Percentiles rank a stretch among this genome's conserved stretches.
Evolutionary conservation across 176 grass and related monocot species (phyloP).

Genomic region (Musa itinerans): DNA sequence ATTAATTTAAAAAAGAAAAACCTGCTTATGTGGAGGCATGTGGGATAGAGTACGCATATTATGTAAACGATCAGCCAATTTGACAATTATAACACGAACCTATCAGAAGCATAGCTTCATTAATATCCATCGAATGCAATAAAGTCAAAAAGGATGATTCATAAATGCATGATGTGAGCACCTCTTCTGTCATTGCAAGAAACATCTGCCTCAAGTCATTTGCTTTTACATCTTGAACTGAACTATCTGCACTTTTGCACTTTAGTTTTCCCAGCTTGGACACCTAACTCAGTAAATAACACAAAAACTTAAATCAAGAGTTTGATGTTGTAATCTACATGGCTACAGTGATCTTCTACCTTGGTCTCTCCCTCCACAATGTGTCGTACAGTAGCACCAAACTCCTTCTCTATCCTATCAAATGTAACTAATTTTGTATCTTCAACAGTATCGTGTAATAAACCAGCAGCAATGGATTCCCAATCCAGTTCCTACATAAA

Average conservation of each 20-base stretch:
- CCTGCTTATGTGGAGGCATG: conserved; percentile 97
- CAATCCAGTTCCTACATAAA: conserved; percentile 90
- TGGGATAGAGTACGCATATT: conserved; percentile 98
- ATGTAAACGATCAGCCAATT: conserved; percentile 93
- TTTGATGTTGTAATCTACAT: conserved; percentile 10
- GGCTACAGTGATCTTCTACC: conserved; percentile 30
- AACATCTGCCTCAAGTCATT: conserved; percentile 98
- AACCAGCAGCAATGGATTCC: conserved; percentile 93
- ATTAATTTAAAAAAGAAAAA: conserved; percentile 22
- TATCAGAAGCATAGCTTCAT: conserved; percentile 26
- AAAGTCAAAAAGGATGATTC: conserved; percentile 1
- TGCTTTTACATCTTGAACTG: conserved; percentile 94
- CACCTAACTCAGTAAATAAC: conserved; percentile 37
- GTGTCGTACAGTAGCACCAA: conserved; percentile 65
- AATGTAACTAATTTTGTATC: conserved; percentile 93
- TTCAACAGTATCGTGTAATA: conserved; percentile 99
- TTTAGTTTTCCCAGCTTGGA: conserved; percentile 98
- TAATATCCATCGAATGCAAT: conserved; percentile 4
- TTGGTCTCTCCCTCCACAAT: conserved; percentile 99
- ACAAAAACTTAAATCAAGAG: conserved; percentile 2
- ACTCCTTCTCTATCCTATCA: conserved; percentile 90
- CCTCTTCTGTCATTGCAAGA: conserved; percentile 99
- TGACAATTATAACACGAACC: conserved; percentile 98
- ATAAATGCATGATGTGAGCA: conserved; percentile 20
- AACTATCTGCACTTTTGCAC: conserved; percentile 56